These are phyloP conservation scores for Leccinum pachyderme DNA, from an alignment of 1,284 basidiomycete genomes.

Conservation along the genomic window DNA sequence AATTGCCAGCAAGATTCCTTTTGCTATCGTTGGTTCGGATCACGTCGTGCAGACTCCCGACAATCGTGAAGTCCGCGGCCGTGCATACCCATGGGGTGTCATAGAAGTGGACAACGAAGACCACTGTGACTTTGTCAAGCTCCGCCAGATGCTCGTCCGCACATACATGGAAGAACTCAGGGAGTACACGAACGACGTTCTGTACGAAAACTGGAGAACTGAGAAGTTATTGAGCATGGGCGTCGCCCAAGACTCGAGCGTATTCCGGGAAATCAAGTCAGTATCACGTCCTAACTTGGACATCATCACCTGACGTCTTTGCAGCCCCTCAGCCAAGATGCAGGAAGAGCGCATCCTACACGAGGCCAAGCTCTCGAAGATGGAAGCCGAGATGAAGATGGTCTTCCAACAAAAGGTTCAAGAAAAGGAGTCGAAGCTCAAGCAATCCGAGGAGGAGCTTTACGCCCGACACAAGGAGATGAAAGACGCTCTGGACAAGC, in stretches of 20 bases:
- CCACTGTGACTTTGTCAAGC: conserved; percentile 97
- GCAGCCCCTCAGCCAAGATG: conserved; percentile 88
- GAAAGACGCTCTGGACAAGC: conserved; percentile 98
- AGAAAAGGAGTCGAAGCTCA: conserved; percentile 97
- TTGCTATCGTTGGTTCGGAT: conserved; percentile 94
- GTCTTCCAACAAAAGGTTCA: conserved; percentile 99
- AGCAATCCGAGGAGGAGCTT: conserved; percentile 96
- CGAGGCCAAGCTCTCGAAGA: conserved; percentile 95
- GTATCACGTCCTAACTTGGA: conserved; percentile 33
- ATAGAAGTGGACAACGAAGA: conserved; percentile 98
- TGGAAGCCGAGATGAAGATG: conserved; percentile 99
- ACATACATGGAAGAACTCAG: conserved; percentile 98
- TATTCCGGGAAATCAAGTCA: conserved; percentile 98
- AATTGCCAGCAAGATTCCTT: conserved; percentile 95
- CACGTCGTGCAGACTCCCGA: conserved; percentile 77
- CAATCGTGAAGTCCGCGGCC: conserved; percentile 87
- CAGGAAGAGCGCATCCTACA: conserved; percentile 93
- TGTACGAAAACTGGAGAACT: conserved; percentile 96
- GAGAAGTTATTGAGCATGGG: conserved; percentile 95
- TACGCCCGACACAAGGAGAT: conserved; percentile 97
- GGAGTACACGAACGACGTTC: conserved; percentile 89
- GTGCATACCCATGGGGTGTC: conserved; percentile 94
- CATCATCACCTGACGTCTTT: conserved; percentile 11
- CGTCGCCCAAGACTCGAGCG: conserved; percentile 91
- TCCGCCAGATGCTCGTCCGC: conserved; percentile 96